A percentile compares a stretch with the other conserved stretches of the same genome.
Evolutionary conservation across 805 yeast species (phyloP).

Genomic region (Candida loeiensis): DNA sequence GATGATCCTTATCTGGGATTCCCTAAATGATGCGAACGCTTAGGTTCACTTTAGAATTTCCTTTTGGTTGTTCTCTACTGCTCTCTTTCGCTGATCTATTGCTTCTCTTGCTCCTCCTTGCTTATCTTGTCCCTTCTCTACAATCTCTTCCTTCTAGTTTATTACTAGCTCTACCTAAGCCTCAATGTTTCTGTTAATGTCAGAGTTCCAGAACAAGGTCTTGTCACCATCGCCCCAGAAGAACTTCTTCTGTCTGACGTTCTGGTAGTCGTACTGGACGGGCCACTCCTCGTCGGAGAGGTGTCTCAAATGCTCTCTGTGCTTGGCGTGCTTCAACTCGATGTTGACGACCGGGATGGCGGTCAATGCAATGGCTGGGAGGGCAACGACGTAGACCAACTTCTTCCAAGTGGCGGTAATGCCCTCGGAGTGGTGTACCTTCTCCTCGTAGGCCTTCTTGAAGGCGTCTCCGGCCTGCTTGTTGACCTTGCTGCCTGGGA

Average conservation of each 20-base stretch:
- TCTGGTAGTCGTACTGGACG: constrained; percentile 83
- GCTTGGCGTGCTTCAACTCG: constrained; percentile 87
- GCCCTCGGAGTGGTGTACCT: constrained; percentile 73
- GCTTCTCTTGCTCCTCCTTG: too few species aligned
- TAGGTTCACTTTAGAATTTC: too few species aligned
- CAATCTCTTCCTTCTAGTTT: neutral
- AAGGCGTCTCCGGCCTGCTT: constrained; percentile 70
- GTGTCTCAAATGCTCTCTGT: constrained; percentile 72
- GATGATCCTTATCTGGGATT: too few species aligned
- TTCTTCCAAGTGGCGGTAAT: constrained; percentile 84
- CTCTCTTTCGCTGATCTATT: too few species aligned
- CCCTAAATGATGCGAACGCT: too few species aligned
- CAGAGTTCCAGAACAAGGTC: constrained; percentile 94
- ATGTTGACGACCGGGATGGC: constrained; percentile 77
- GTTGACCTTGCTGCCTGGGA: constrained; percentile 36
- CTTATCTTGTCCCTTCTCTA: neutral
- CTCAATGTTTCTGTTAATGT: constrained; percentile 80
- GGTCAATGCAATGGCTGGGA: constrained; percentile 75
- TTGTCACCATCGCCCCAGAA: constrained; percentile 99
- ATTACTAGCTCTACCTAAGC: constrained; percentile 15
- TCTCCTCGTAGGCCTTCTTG: constrained; percentile 56
- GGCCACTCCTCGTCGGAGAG: constrained; percentile 93
- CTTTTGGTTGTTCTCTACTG: too few species aligned
- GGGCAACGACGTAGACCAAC: constrained; percentile 72
- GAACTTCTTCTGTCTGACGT: constrained; percentile 80